A percentile compares a stretch with the other conserved stretches of the same genome.
phyloP scores from a whole-genome alignment of 2,329 filamentous ascomycete species.

The Stachybotrys echinatus region DNA sequence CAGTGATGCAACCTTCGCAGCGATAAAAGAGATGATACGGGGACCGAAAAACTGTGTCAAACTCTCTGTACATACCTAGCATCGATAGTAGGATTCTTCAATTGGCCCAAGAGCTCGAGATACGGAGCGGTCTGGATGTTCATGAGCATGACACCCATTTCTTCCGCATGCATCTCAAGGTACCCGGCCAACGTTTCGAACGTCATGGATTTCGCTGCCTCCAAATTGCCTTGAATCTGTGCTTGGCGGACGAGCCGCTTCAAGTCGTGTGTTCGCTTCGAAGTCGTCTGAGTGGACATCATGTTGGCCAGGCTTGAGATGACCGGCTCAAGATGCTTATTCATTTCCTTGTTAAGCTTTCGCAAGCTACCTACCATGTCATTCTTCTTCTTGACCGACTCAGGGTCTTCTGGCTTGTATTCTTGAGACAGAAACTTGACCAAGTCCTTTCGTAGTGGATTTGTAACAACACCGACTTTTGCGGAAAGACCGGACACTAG shows the following conservation, averaged over 20 bases:
- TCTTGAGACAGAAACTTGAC: slow-evolving; percentile 3
- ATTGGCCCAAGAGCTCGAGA: slow-evolving; percentile 4
- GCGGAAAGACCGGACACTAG: slow-evolving; percentile 3
- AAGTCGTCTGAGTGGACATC: slow-evolving; percentile 10
- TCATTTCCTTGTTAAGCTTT: slow-evolving; percentile 3
- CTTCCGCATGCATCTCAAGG: slow-evolving; percentile 8
- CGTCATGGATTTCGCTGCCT: slow-evolving; percentile 10
- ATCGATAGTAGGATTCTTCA: slow-evolving; percentile 3
- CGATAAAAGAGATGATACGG: too few relatives aligned
- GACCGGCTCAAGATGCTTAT: slow-evolving; percentile 6
- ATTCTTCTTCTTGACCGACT: slow-evolving; percentile 4
- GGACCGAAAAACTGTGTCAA: too few relatives aligned
- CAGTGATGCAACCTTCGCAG: slow-evolving; percentile 5
- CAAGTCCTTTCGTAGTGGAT: background rate
- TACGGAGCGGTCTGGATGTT: slow-evolving; percentile 10
- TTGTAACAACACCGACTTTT: slow-evolving; percentile 1
- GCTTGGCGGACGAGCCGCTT: slow-evolving; percentile 9
- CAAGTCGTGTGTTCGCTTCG: slow-evolving; percentile 12
- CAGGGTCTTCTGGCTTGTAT: background rate
- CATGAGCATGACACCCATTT: slow-evolving; percentile 13
- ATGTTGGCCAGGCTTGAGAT: slow-evolving; percentile 9
- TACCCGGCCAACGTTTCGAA: slow-evolving; percentile 10
- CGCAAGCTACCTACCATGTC: slow-evolving; percentile 7
- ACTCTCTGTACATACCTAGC: slow-evolving; percentile 5
- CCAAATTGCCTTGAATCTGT: slow-evolving; percentile 10